Evolutionary conservation across 192 early-diverging fungal species (phyloP).

Genomic region (Paraglomus brasilianum): DNA sequence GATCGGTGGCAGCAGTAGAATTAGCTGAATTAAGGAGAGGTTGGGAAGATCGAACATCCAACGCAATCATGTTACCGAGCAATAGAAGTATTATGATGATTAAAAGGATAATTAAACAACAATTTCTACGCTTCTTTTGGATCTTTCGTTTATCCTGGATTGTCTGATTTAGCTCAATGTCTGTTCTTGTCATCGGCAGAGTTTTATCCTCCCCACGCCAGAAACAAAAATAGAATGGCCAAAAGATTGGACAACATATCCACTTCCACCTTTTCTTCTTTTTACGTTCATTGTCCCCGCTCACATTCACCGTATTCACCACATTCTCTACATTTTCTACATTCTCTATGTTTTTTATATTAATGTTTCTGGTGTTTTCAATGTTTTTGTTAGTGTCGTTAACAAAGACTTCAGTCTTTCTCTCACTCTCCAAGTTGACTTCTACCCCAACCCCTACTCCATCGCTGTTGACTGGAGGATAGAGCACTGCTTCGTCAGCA

Average conservation of each 20-base stretch:
- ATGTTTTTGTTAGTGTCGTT: no score
- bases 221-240: neutral
- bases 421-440: no score
- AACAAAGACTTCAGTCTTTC: no score
- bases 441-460: no score
- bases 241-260: neutral
- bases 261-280: neutral
- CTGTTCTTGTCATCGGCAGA: neutral
- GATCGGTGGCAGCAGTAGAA: neutral
- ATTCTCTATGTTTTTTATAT: neutral
- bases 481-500: no score
- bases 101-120: constrained; percentile 5
- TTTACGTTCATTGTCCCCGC: neutral
- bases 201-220: neutral
- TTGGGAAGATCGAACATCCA: neutral
- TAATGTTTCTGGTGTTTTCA: neutral
- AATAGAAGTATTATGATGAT: constrained; percentile 19
- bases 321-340: neutral
- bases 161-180: neutral
- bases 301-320: neutral
- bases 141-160: neutral
- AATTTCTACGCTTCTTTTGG: constrained; percentile 9
- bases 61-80: neutral
- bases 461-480: no score
- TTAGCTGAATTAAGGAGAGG: neutral